Conservation (phyloP, 1,284 basidiomycete species). For the Leccinum fallax region DNA sequence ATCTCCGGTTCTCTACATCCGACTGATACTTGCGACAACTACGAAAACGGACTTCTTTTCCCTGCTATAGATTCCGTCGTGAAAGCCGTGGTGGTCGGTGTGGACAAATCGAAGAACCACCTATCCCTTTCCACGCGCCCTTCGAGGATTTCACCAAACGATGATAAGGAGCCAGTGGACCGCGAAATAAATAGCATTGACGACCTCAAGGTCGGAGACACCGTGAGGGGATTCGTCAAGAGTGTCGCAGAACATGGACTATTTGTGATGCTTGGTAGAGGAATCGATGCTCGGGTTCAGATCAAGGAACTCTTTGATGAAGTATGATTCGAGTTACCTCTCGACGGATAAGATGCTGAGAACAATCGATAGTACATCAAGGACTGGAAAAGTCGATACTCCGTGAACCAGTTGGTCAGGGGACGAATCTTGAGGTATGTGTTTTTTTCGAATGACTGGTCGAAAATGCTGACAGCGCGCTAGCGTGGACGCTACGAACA, state of each 20-base stretch:
- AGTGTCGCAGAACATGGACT: conserved; percentile 85
- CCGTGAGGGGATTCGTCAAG: conserved; percentile 88
- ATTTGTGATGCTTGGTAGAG: conserved; percentile 87
- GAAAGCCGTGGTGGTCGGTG: conserved; percentile 68
- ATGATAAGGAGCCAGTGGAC: conserved; percentile 60
- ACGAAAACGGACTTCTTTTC: conserved; percentile 57
- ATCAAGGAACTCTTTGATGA: conserved; percentile 93
- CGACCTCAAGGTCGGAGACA: conserved; percentile 74
- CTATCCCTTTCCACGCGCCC: conserved; percentile 79
- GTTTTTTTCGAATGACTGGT: conserved; percentile 4
- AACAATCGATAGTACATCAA: conserved; percentile 74
- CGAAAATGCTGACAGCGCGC: conserved; percentile 15
- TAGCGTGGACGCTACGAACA: conserved; percentile 68
- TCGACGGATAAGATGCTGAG: conserved; percentile 9
- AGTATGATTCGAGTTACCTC: conserved; percentile 42
- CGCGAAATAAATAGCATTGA: conserved; percentile 64
- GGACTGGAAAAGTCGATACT: conserved; percentile 90
- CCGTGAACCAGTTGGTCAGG: conserved; percentile 81
- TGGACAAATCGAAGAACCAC: conserved; percentile 63
- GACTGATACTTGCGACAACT: conserved; percentile 84
- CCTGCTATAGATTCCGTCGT: conserved; percentile 70
- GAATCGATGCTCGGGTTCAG: conserved; percentile 88
- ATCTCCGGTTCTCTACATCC: conserved; percentile 79
- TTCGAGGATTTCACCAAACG: conserved; percentile 63
- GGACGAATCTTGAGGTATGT: conserved; percentile 80